phyloP scores from a whole-genome alignment of 441 rosid species.

The Gossypium trilobum region DNA sequence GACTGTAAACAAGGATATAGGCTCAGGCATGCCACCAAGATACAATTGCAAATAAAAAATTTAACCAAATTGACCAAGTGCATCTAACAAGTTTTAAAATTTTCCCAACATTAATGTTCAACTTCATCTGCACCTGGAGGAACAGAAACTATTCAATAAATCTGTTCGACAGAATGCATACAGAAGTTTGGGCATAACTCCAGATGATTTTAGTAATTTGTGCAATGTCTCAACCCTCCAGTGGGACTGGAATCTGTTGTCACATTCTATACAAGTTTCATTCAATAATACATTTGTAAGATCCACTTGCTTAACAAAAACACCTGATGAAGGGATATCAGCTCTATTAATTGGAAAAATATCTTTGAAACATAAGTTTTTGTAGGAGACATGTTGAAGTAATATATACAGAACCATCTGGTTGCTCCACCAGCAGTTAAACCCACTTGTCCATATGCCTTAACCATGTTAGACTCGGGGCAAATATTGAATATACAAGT shows the following conservation, averaged over 20 bases:
- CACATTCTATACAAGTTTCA: neutral
- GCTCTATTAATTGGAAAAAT: neutral
- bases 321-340: neutral
- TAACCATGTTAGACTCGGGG: neutral
- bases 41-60: neutral
- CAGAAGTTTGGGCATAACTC: neutral
- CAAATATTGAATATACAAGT: neutral
- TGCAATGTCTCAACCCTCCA: neutral
- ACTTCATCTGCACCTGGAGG: neutral
- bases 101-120: neutral
- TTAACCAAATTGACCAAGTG: neutral
- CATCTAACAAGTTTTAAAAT: neutral
- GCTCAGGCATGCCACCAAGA: neutral
- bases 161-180: neutral
- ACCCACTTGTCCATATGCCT: neutral
- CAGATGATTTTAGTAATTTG: neutral
- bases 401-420: neutral
- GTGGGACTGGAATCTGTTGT: neutral
- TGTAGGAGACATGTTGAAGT: neutral
- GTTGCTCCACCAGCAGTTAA: neutral
- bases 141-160: neutral
- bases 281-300: neutral
- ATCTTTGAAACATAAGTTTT: neutral
- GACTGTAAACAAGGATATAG: neutral
- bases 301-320: neutral